Base-by-base conservation (phyloP, 106 monocot genomes). In the Dendrobium officinale region DNA sequence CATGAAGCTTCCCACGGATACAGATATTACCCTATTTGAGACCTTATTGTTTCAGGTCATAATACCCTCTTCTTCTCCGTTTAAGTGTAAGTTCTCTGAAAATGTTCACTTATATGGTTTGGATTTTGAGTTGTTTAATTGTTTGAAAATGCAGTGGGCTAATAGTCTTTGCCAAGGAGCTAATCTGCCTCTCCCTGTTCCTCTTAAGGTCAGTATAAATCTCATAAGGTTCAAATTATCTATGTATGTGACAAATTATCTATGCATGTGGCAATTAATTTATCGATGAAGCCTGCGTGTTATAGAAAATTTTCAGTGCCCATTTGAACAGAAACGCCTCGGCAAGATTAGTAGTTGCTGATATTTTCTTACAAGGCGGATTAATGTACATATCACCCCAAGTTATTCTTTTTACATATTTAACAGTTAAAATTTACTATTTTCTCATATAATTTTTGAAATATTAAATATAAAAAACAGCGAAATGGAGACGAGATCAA, bases 161-260 rank as follows among this genome's bases (percentile, higher is more conserved):
- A 98, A 98, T 33, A 98, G 94, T 72, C 83, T 98, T 37, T 91
- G 88, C 81, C 97, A 98, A 80, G 97, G 94, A 79, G 92, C 97
- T 4, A 94, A 86, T 78, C 74, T 92, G 9, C 97, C 97, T 0
- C 89, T 98, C 82, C 93, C 97, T 11, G 81, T 88, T 1, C 97
- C 97, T 80, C 85, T 94, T 5, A 92, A 94, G 97, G 96, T 97
- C 72, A 43, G 82, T 51, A 51, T 51, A 13, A 9, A 15, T 51
- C 51, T 51, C 42, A 1, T 67, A 59, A 10, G 64, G 2, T 24
- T 22, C 64, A 64, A 22, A 11, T 20, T 26, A n/a, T 64, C 6
- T 26, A n/a, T 64, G n/a, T 26, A n/a, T 31, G n/a, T 64, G 64
- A 5, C 64, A 51, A 51, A 11, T 20, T 26, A n/a, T 64, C 6